Evolutionary conservation across 2,329 filamentous ascomycete species (phyloP).

Genomic region (Raffaelea deltoideospora): DNA sequence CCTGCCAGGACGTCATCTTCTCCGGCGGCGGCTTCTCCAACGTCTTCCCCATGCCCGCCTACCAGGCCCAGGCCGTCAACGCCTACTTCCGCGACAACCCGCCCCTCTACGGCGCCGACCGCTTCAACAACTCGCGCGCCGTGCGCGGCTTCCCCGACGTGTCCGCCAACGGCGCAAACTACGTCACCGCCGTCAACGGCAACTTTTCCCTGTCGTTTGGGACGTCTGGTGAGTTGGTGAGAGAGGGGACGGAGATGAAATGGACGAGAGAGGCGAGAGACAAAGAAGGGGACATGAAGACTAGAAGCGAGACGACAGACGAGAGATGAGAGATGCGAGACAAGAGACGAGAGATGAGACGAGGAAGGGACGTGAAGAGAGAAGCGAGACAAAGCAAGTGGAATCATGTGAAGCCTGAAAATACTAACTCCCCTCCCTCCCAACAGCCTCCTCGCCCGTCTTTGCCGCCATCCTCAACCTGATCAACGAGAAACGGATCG

Average conservation of each 20-base stretch:
- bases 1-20: conserved; percentile 29
- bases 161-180: conserved; percentile 15
- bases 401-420: too few species aligned
- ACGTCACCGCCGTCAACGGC: conserved; percentile 26
- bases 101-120: conserved; percentile 24
- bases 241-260: too few species aligned
- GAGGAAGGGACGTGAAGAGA: too few species aligned
- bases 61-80: conserved; percentile 18
- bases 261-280: too few species aligned
- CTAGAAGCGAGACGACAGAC: too few species aligned
- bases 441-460: conserved; percentile 31
- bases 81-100: conserved; percentile 17
- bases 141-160: conserved; percentile 15
- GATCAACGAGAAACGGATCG: conserved; percentile 46
- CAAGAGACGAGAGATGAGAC: too few species aligned
- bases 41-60: conserved; percentile 25
- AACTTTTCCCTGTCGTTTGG: conserved; percentile 27
- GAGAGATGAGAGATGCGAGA: too few species aligned
- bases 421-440: too few species aligned
- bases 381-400: too few species aligned
- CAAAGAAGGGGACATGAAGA: too few species aligned
- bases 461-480: conserved; percentile 44
- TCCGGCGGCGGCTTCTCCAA: conserved; percentile 31
- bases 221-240: conserved; percentile 25
- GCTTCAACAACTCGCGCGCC: conserved; percentile 23